Base-by-base conservation (phyloP, 2,329 filamentous ascomycete genomes). In the Botrytis porri region DNA sequence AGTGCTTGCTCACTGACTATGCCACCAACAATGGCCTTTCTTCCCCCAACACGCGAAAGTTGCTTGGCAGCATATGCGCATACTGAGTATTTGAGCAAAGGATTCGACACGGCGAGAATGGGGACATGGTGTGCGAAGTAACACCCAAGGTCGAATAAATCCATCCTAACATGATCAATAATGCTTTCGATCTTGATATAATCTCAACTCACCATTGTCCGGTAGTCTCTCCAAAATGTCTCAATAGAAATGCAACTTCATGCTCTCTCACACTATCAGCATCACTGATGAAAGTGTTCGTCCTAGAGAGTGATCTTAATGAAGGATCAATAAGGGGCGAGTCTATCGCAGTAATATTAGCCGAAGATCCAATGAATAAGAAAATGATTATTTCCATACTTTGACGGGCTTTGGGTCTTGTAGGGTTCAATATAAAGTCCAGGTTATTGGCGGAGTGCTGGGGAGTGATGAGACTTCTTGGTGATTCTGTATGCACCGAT, bases 11-110 rank as follows among this genome's bases (percentile, higher is more conserved):
- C 81, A 48, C 82, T 81, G 14, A 79, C 83, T 79, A 85, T 84
- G 9, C 84, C 85, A 63, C 86, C 84, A 72, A 85, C 81, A 51
- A 85, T 81, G 6, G 86, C 84, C 75, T 87, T 88, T 43, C 80
- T 81, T 4, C 86, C 86, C 75, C 85, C 84, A 12, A 89, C 85
- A 59, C 86, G 85, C 29, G 86, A 85, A 29, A 90, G 82, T 75
- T 89, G 87, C 77, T 90, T 91, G 20, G 88, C 88, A 9, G 88
- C 86, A 75, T 88, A 89, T 35, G 89, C 88, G 74, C 88, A 88
- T 14, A 88, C 87, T 12, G 88, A 86, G 77, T 84, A 83, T 75
- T 84, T 84, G 16, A 86, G 77, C 4, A 86, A 79, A 10, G 84
- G 82, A 70, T 85, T 85, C 8, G 82, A 82, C 43, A 83, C 79